Conservation (phyloP, 805 yeast genomes). For the Ogataea pini region DNA sequence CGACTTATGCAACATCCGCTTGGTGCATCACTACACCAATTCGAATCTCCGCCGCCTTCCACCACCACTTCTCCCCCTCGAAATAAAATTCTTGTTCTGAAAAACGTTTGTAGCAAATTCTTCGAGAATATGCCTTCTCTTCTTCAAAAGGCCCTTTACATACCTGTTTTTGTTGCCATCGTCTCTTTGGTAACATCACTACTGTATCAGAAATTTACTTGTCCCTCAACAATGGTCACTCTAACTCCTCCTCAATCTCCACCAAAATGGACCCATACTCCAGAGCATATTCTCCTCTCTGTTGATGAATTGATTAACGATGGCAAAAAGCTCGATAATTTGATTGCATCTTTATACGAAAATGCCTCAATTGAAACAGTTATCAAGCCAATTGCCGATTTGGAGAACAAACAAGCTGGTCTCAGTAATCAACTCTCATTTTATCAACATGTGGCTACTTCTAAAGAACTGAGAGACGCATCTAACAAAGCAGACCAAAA, state of each 20-base stretch:
- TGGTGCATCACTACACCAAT: no score
- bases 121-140: not conserved
- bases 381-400: constrained; percentile 51
- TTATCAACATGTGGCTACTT: constrained; percentile 69
- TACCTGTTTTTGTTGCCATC: not conserved
- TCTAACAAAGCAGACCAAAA: constrained; percentile 62
- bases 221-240: not conserved
- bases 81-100: not conserved
- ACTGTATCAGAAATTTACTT: not conserved
- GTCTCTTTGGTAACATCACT: not conserved
- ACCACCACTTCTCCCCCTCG: not conserved
- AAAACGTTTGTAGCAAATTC: not conserved
- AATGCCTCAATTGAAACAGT: constrained; percentile 58
- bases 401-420: constrained; percentile 50
- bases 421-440: constrained; percentile 57
- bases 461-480: constrained; percentile 68
- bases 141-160: not conserved
- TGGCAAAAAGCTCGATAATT: constrained; percentile 50
- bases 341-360: constrained; percentile 45
- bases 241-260: constrained; percentile 38
- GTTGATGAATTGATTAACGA: constrained; percentile 48
- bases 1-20: no score
- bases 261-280: constrained; percentile 62
- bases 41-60: no score
- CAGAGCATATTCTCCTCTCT: constrained; percentile 45